Evolutionary conservation across 768 basidiomycete genomes (phyloP), one percentile per base, ranked within the genome.

Genomic region (Naganishia vaughanmartiniae): DNA sequence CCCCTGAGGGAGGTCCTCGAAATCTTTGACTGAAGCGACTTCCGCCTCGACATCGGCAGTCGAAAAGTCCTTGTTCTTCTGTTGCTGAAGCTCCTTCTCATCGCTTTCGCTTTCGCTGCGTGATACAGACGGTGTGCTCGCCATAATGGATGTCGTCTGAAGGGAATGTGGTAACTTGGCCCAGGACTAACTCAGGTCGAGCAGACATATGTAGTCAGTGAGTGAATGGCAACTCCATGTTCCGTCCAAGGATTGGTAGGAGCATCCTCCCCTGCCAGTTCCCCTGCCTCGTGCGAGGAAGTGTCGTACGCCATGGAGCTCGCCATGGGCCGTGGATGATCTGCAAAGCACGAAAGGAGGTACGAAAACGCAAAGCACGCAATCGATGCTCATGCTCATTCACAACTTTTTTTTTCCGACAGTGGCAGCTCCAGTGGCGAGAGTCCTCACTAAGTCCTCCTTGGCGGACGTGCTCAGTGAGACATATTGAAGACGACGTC

Each of bases 1-100:
- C 2, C 67, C 67, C 45, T 68, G 67, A 4, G 67, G 67, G 14
- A 68, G 36, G 3, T 68, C 67, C 6, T 68, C 67, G 7, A 17
- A n/a, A 7, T 63, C 60, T 2, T 10, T 5, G 30, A 66, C 65
- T 11, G 65, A 53, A 5, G 31, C 65, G 48, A 66, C 36, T 26
- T 66, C 65, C 11, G 65, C 65, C 42, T 66, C 65, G 17, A 54
- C 53, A 66, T 63, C 60, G 12, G 33, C 24, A 28, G 36, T n/a
- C 5, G 42, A 7, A 12, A 51, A 51, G 12, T 63, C 60, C 60
- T 63, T 63, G 60, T 45, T 42, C 57, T 58, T 63, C 10, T 42
- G 24, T n/a, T 63, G 17, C 14, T 63, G 60, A 26, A 45, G 60
- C 36, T 63, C 39, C 60, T 63, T 63, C 30, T 63, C 60, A 30